These are phyloP conservation scores for Apiotrichum sp. DNA, from an alignment of 1,284 basidiomycete genomes.

Conservation along the genomic window DNA sequence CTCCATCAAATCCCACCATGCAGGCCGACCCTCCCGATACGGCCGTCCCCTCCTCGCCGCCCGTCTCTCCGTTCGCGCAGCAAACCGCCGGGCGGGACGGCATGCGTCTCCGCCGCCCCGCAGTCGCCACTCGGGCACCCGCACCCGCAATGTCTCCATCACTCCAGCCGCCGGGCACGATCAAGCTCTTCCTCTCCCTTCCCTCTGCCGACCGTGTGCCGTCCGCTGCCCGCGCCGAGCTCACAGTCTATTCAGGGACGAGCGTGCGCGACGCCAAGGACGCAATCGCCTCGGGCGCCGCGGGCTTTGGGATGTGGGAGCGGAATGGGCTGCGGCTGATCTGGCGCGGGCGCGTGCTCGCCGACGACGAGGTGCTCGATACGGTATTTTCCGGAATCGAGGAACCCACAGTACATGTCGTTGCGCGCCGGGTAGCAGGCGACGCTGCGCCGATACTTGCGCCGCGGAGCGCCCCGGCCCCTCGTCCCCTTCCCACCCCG, in stretches of 20 bases:
- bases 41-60: slow-evolving; percentile 8
- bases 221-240: slow-evolving; percentile 1
- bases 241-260: slow-evolving; percentile 10
- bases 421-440: slow-evolving; percentile 21
- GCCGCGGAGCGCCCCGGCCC: not conserved
- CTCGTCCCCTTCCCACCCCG: not conserved
- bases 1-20: slow-evolving; percentile 7
- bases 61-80: slow-evolving; percentile 1
- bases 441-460: not conserved
- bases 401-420: slow-evolving; percentile 28
- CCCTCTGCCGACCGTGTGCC: slow-evolving; percentile 27
- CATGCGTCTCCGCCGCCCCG: slow-evolving; percentile 3
- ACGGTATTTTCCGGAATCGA: slow-evolving; percentile 27
- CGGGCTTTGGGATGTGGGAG: slow-evolving; percentile 31
- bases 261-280: slow-evolving; percentile 31
- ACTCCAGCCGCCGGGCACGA: not conserved
- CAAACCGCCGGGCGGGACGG: slow-evolving; percentile 2
- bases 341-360: slow-evolving; percentile 39
- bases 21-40: slow-evolving; percentile 14
- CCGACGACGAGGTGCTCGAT: slow-evolving; percentile 35
- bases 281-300: slow-evolving; percentile 24
- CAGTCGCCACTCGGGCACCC: not conserved
- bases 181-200: slow-evolving; percentile 30
- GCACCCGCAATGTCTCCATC: not conserved
- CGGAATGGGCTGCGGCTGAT: slow-evolving; percentile 37